Base-by-base conservation (phyloP, 2,329 filamentous ascomycete genomes). In the Rhinocladiella mackenziei region DNA sequence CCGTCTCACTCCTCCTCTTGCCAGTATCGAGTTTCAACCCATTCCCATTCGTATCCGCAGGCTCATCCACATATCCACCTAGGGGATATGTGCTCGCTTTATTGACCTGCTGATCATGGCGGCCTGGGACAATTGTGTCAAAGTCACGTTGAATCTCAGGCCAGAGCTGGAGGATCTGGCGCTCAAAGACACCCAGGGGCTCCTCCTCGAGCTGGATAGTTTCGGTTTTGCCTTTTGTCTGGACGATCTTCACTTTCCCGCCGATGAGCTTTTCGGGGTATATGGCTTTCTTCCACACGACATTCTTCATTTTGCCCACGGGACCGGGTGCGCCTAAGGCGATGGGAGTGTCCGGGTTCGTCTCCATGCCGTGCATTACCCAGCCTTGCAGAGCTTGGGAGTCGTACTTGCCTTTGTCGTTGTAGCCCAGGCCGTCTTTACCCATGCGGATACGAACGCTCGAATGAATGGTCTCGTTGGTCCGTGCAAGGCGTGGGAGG, bases 401-500 rank as follows among this genome's bases (percentile, higher is more conserved):
- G 11, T 62, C 59, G 72, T 75, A 79, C n/a, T 65, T 45, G 1
- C 57, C 61, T 17, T 61, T 58, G 54, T 78, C 75, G 49, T 78
- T 68, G 22, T 73, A 62, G 0, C 69, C 73, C 2, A 75, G 65
- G 1, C 75, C 76, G 38, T 68, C 58, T 47, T 71, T 72, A 2
- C 71, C 71, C 10, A 78, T 66, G 3, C 75, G 69, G n/a, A 76
- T 65, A 1, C 76, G 68, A 1, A 76, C 76, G 2, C 72, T 75
- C 48, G 71, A 70, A 56, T 79, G 76, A 23, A 78, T 69, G 6
- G 71, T 68, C 59, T 79, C 76, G 53, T 77, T 75, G 7, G 76
- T 79, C 48, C 74, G 67, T 39, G 69, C 57, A 18, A 79, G 66
- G 4, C 46, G 43, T 8, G 49, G 52, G 48, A 25, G n/a, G 19